phyloP scores from a whole-genome alignment of 1,284 basidiomycete genomes.

The Naganishia cerealis region DNA sequence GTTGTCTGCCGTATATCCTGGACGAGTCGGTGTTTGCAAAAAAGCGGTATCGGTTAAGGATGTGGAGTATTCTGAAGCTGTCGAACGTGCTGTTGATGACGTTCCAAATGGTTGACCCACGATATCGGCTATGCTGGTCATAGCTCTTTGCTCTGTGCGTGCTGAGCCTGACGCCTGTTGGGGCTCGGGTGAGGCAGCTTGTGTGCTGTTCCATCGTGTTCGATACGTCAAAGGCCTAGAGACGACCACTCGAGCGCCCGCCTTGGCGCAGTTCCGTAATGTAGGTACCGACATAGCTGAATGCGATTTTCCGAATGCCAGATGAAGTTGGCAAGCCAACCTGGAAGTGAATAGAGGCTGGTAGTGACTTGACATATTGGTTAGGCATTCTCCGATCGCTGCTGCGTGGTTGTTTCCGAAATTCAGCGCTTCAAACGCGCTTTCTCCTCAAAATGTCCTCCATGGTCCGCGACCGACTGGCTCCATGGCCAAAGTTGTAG shows the following conservation, averaged over 20 bases:
- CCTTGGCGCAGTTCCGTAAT: neutral
- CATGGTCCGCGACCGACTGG: neutral
- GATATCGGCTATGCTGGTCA: constrained; percentile 19
- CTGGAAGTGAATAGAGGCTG: neutral
- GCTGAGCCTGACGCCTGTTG: constrained; percentile 12
- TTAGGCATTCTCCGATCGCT: constrained; percentile 1
- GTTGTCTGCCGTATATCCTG: constrained; percentile 43
- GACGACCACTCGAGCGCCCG: neutral
- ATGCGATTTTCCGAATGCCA: neutral
- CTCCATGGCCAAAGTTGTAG: neutral
- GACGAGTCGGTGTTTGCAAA: constrained; percentile 26
- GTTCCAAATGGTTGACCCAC: constrained; percentile 13
- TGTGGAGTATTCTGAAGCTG: neutral
- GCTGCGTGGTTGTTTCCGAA: constrained; percentile 22
- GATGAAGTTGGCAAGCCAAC: neutral
- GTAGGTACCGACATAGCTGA: constrained; percentile 8
- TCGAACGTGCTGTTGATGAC: neutral
- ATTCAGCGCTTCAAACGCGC: constrained; percentile 28
- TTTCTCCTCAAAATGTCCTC: neutral
- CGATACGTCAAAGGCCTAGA: neutral
- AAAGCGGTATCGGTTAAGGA: constrained; percentile 15
- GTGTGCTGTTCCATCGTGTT: constrained; percentile 25
- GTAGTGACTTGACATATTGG: neutral
- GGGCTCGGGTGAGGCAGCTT: neutral
- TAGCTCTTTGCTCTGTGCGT: constrained; percentile 15